Evolutionary conservation across 805 yeast species (phyloP).

Genomic region (Starmerella geochares): DNA sequence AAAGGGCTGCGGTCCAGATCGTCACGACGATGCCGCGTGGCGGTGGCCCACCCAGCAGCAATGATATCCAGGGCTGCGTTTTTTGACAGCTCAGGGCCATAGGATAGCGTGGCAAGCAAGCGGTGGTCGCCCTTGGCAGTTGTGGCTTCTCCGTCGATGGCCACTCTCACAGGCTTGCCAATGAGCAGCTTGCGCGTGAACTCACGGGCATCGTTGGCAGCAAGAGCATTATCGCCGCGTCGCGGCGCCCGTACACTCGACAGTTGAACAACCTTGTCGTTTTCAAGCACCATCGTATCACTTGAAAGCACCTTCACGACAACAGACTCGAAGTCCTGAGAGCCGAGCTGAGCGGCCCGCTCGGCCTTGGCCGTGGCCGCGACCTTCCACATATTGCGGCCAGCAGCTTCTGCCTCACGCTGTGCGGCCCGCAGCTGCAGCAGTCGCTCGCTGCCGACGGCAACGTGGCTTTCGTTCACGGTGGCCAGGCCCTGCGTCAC

Average conservation of each 20-base stretch:
- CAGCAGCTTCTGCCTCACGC: conserved; percentile 41
- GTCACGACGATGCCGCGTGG: conserved; percentile 64
- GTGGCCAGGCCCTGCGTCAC: conserved; percentile 62
- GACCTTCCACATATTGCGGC: conserved; percentile 15
- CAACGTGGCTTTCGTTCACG: conserved; percentile 67
- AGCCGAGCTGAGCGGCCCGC: conserved; percentile 27
- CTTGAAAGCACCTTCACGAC: conserved; percentile 55
- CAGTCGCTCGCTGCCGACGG: conserved; percentile 60
- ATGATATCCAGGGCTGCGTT: conserved; percentile 57
- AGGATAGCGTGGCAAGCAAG: conserved; percentile 47
- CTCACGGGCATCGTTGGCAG: conserved; percentile 60
- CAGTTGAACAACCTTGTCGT: conserved; percentile 54
- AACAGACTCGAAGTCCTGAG: conserved; percentile 38
- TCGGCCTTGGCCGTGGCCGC: conserved; percentile 39
- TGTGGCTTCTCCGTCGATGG: conserved; percentile 55
- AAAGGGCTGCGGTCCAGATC: conserved; percentile 58
- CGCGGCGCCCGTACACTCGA: conserved; percentile 71
- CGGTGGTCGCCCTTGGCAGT: conserved; percentile 54
- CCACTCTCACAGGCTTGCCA: conserved; percentile 58
- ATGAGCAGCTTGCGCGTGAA: conserved; percentile 56
- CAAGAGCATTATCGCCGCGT: conserved; percentile 43
- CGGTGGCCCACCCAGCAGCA: conserved; percentile 62
- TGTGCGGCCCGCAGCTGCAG: conserved; percentile 52
- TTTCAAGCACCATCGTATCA: conserved; percentile 53
- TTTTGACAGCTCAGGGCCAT: conserved; percentile 35